phyloP scores from a whole-genome alignment of 1,139 yeast species.

The Debaryomyces psychrophilus region DNA sequence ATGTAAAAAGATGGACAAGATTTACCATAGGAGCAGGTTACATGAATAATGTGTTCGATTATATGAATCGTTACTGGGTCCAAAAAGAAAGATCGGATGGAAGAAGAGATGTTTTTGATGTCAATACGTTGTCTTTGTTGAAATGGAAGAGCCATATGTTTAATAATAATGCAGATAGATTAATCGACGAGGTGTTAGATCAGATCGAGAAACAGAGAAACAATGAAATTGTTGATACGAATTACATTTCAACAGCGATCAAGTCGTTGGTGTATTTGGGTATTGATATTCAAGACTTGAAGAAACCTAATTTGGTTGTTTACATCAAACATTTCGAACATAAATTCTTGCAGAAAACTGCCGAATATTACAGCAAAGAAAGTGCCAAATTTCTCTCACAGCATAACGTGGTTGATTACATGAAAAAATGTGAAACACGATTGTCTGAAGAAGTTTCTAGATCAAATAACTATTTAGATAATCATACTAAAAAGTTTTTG shows the following conservation, averaged over 20 bases:
- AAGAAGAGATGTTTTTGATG: constrained; percentile 87
- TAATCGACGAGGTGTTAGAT: constrained; percentile 73
- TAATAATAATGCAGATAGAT: constrained; percentile 57
- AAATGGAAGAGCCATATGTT: constrained; percentile 90
- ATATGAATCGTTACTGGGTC: constrained; percentile 97
- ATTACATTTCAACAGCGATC: constrained; percentile 71
- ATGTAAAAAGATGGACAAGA: constrained; percentile 86
- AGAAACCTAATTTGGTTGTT: constrained; percentile 80
- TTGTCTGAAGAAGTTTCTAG: constrained; percentile 81
- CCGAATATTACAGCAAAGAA: constrained; percentile 71
- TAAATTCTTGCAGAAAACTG: constrained; percentile 74
- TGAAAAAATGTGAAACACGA: constrained; percentile 82
- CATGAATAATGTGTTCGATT: constrained; percentile 90
- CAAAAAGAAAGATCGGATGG: constrained; percentile 96
- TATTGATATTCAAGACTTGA: constrained; percentile 78
- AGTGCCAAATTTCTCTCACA: constrained; percentile 65
- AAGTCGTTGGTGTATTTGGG: constrained; percentile 81
- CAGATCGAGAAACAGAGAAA: constrained; percentile 79
- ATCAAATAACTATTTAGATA: constrained; percentile 80
- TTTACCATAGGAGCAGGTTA: constrained; percentile 91
- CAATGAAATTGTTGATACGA: constrained; percentile 73
- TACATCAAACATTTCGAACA: constrained; percentile 80
- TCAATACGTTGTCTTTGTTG: constrained; percentile 80
- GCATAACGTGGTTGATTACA: constrained; percentile 87
- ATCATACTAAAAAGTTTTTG: constrained; percentile 78